Evolutionary conservation across 129 eudicot genomes (phyloP).

Genomic region (Flaveria brownii): DNA sequence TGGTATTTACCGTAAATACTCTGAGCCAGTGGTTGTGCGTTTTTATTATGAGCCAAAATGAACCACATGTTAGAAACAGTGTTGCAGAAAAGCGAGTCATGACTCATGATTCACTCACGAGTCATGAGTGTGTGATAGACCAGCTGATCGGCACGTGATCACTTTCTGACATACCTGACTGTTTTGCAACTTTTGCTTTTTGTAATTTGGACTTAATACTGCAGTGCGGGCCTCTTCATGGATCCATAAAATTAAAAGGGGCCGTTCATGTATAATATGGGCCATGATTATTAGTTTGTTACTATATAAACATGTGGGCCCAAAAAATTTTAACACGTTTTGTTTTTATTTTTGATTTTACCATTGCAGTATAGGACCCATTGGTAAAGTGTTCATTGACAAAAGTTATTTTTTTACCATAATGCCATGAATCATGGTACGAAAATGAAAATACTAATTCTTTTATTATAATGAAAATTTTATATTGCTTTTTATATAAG

Average conservation of each 20-base stretch:
- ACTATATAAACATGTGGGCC: neutral
- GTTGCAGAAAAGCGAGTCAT: neutral
- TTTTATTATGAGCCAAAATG: constrained; percentile 8
- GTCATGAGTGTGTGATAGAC: constrained; percentile 2
- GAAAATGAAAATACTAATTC: neutral
- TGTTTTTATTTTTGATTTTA: neutral
- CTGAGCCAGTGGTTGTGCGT: constrained; percentile 16
- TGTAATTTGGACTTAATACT: constrained; percentile 23
- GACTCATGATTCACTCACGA: neutral
- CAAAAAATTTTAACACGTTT: constrained; percentile 7
- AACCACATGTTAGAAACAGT: constrained; percentile 19
- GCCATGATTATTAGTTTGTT: neutral
- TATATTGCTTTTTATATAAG: no score
- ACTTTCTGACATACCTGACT: constrained; percentile 21
- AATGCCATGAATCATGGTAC: neutral
- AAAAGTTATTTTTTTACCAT: neutral
- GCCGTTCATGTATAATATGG: constrained; percentile 22
- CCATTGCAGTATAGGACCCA: neutral
- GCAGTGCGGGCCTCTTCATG: constrained; percentile 16
- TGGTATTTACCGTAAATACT: neutral
- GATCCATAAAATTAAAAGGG: constrained; percentile 25
- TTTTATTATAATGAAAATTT: no score
- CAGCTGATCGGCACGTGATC: constrained; percentile 33
- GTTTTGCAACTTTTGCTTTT: neutral
- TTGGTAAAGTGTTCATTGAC: neutral